These are phyloP conservation scores for Hypoxylon sp. DNA, from an alignment of 2,329 filamentous ascomycete genomes.

Conservation along the genomic window DNA sequence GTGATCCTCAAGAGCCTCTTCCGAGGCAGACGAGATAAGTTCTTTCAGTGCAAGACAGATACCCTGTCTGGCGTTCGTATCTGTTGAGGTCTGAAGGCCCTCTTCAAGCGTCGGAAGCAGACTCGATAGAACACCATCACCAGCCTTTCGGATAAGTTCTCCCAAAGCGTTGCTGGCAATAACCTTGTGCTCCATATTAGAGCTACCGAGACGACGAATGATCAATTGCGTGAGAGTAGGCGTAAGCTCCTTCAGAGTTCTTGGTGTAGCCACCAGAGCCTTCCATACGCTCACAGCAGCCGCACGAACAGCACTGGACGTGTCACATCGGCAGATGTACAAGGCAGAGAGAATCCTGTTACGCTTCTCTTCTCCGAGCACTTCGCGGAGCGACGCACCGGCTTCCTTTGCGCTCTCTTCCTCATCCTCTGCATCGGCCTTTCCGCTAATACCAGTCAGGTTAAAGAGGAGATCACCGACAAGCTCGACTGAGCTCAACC, in stretches of 20 bases:
- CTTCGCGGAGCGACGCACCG: slow-evolving; percentile 91
- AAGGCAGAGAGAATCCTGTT: slow-evolving; percentile 98
- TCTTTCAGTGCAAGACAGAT: slow-evolving; percentile 97
- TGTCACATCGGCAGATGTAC: slow-evolving; percentile 98
- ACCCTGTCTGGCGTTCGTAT: slow-evolving; percentile 94
- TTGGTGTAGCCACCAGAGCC: slow-evolving; percentile 90
- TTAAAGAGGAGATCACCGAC: slow-evolving; percentile 98
- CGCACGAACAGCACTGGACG: slow-evolving; percentile 88
- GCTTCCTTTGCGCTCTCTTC: slow-evolving; percentile 86
- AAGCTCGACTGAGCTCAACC: slow-evolving; percentile 97
- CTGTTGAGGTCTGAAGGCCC: slow-evolving; percentile 87
- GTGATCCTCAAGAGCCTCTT: slow-evolving; percentile 91
- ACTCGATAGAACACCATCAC: slow-evolving; percentile 90
- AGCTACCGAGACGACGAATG: slow-evolving; percentile 92
- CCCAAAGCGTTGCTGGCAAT: slow-evolving; percentile 98
- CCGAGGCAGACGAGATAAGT: slow-evolving; percentile 88
- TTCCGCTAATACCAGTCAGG: slow-evolving; percentile 91
- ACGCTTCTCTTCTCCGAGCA: slow-evolving; percentile 94
- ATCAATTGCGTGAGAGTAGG: slow-evolving; percentile 95
- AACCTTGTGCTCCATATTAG: slow-evolving; percentile 98
- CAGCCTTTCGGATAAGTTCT: slow-evolving; percentile 96
- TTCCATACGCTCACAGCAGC: slow-evolving; percentile 97
- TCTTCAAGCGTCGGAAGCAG: slow-evolving; percentile 93
- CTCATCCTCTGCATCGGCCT: slow-evolving; percentile 80
- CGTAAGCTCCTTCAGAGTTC: slow-evolving; percentile 93